Evolutionary conservation across 257 asterid genomes (phyloP), one percentile per base, ranked within the genome.

Genomic region (Buddleja alternifolia): DNA sequence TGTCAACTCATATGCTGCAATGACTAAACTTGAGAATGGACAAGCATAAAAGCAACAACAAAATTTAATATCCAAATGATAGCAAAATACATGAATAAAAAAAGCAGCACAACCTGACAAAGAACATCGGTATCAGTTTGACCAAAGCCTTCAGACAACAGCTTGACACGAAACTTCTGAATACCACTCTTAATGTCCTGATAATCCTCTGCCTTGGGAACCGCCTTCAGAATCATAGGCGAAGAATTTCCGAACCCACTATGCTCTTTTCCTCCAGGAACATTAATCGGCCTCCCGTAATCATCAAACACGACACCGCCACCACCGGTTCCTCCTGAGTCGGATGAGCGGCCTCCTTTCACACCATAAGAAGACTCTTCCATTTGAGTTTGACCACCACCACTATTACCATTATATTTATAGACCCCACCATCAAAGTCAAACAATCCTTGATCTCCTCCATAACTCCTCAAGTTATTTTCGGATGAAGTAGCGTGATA

Each of bases 101-200:
- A 17, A 29, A 52, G 15, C 41, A 48, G 60, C 16, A 16, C 6
- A 70, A 92, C 98, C 98, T 89, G 94, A 74, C 95, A 92, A 65
- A 89, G 92, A 73, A 92, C 92, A 62, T 92, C 98, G 90, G 76
- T 75, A 70, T 87, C 98, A 56, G 71, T 57, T 82, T 84, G 95
- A 67, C 95, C 94, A 63, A 66, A 67, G 19, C 94, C 89, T 80
- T 92, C 98, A 7, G 98, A 84, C 71, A 92, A 72, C 61, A 89
- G 72, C 87, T 87, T 87, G 47, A 80, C 94, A 0, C 95, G 88
- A 64, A 79, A 92, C 85, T 92, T 92, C 77, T 82, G 92, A 59
- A 84, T 83, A 11, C 88, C 88, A 66, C 82, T 75, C 47, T 64
- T 81, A 10, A 69, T 76, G 78, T 87, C 95, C 75, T 76, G 77